Base-by-base conservation (phyloP, 768 basidiomycete genomes). In the Mycena polygramma region DNA sequence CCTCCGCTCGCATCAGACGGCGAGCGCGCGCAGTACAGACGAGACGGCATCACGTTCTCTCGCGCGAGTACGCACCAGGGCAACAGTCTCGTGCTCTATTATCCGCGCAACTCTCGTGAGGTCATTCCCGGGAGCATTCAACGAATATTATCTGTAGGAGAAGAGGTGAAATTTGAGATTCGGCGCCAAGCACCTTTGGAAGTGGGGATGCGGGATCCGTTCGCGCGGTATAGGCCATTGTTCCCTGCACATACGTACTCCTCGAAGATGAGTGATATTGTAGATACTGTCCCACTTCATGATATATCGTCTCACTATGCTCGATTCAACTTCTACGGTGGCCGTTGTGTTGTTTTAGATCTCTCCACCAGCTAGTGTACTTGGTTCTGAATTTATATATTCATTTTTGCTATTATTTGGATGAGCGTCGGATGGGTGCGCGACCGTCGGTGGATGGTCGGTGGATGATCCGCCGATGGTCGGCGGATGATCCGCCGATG, bases 1-100 rank as follows among this genome's bases (percentile, higher is more conserved):
- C 55, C 51, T 58, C 65, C 70, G 43, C 60, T 57, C 37, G 20
- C n/a, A 14, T 57, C 57, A n/a, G 66, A 57, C 37, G 60, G 60
- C 19, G 48, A 71, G 26, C 66, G 70, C 36, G 66, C 70, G 17
- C 46, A 71, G 20, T 67, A 60, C 57, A 67, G 48, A 54, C 63
- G 39, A 10, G 43, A 64, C 30, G 65, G 55, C 20, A 45, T 22
- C 26, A 67, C 19, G 58, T 74, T 58, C 54, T 71, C 70, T 49
- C 64, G 70, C 14, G 60, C 70, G 24, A 62, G 65, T 35, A 63
- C 39, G 13, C 70, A 71, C 57, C 70, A 67, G 1, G 70, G 70
- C 43, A 71, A 71, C 49, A 71, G 70, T 58, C 53, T 71, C 35
- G 66, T 71, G 41, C 22, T 66, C 22, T 71, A 71, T 37, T 71